Base-by-base conservation (phyloP, 2,329 filamentous ascomycete species). In the Fusarium drepaniforme region DNA sequence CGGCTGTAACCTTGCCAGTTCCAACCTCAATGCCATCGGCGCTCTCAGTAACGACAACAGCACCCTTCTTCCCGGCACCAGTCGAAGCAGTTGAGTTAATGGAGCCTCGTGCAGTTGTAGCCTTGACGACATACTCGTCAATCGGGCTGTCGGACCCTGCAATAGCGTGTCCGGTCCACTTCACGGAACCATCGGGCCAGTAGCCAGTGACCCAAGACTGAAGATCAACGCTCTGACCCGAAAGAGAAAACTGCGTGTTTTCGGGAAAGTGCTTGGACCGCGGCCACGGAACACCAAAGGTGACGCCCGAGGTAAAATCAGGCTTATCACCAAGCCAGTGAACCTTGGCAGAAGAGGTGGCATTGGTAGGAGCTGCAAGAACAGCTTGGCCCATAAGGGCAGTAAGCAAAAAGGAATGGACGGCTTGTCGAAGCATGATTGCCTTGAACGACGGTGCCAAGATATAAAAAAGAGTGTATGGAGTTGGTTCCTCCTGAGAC, bases 141-240 rank as follows among this genome's bases (percentile, higher is more conserved):
- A 82, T 77, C 3, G 84, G 78, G 0, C 73, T 75, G 2, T 85
- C 84, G 0, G 84, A 84, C 7, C 82, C 85, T 15, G 85, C 80
- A 51, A 91, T 82, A 0, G 90, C 89, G 75, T 91, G 90, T 1
- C 85, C 89, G 4, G 88, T 90, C 90, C 90, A 92, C 76, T 91
- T 91, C 64, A 91, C 83, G 0, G 90, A 90, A 30, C 87, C 88
- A 80, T 92, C 90, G 1, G 86, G 84, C 90, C 90, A 92, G 77
- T 88, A 90, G 0, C 86, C 89, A 1, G 87, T 91, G 4, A 86
- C 82, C 89, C 90, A 91, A 0, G 89, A 89, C 70, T 91, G 86
- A 72, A 67, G 76, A 1, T 71, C 70, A 15, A 78, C 15, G 8
- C 61, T 37, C 44, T 77, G 65, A 23, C 37, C 77, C 1, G 74